A percentile compares a stretch with the other conserved stretches of the same genome.
These are phyloP conservation scores for Camellia granthamiana DNA, from an alignment of 148 eudicot genomes.

Conservation along the genomic window DNA sequence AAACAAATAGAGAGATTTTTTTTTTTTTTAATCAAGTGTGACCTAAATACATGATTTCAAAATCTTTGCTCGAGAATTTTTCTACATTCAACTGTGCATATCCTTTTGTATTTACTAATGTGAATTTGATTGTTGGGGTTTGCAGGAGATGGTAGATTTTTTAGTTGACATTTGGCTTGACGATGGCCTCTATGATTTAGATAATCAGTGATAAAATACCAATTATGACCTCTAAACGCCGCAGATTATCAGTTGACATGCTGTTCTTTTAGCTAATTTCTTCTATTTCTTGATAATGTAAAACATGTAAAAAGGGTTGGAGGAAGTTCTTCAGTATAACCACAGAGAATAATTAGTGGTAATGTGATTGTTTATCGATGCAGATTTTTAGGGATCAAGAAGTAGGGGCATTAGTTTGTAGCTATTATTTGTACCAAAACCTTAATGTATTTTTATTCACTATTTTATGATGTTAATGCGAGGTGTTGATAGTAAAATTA, in stretches of 20 bases:
- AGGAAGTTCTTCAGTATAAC: background rate
- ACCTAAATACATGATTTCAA: too few relatives aligned
- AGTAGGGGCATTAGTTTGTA: background rate
- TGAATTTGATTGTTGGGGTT: background rate
- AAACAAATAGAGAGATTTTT: too few relatives aligned
- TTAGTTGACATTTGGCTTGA: slow-evolving; percentile 33
- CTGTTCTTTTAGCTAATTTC: background rate
- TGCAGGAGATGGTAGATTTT: slow-evolving; percentile 40
- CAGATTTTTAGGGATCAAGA: background rate
- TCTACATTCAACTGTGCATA: background rate
- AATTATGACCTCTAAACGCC: background rate
- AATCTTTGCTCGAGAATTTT: background rate
- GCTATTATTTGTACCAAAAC: background rate
- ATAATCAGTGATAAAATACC: background rate
- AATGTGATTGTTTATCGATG: background rate
- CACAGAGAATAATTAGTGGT: background rate
- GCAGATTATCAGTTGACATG: background rate
- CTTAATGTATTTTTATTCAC: background rate
- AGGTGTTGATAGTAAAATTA: too few relatives aligned
- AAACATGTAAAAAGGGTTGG: too few relatives aligned
- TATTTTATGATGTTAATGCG: too few relatives aligned
- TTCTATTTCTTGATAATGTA: background rate
- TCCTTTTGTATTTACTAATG: background rate
- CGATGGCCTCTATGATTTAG: slow-evolving; percentile 32
- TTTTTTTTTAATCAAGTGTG: too few relatives aligned